Evolutionary conservation across 2,329 filamentous ascomycete genomes (phyloP), one percentile per base, ranked within the genome.

Genomic region (Nannizziopsis arthrosporioides): DNA sequence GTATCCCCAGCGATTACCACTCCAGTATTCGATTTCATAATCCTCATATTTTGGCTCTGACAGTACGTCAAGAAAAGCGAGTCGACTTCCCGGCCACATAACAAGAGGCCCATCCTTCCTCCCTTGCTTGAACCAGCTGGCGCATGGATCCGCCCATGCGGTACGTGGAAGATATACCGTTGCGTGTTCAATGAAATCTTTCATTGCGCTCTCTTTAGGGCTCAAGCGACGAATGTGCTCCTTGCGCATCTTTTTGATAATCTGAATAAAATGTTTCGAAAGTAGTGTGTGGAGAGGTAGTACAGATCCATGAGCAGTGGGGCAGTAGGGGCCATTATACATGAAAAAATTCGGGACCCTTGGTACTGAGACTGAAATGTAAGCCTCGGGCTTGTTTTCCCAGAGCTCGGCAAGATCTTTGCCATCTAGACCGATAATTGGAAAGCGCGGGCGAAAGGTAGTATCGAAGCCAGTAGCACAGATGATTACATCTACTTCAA

Each of bases 391-490:
- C 8, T 11, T 38, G 17, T 54, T 32, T 11, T 38, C 42, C 53
- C 53, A 54, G 17, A 45, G 50, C 1, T 51, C 51, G 10, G 48
- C 39, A 15, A 54, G 22, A 17, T 50, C 32, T 36, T 43, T 39
- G 2, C 44, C 45, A 39, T 54, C 49, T 12, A 54, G 46, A 1
- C 53, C 52, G 5, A 52, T 46, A 12, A 53, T 50, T 47, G 49
- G 43, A 36, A 52, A 50, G 27, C 34, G 50, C 11, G 51, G 62
- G 55, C 51, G 65, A 58, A 52, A 67, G 64, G 0, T 72, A 9
- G 73, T 70, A 54, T 82, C 80, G 7, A 79, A 78, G 1, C 82
- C 82, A 0, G 82, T 86, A 1, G 80, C 77, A 56, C 80, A 85
- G 54, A 85, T 77, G 4, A 84, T 67, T 11, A 77, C 76, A 51